phyloP scores from a whole-genome alignment of 495 filamentous ascomycete species.

The Xylaria bambusicola region DNA sequence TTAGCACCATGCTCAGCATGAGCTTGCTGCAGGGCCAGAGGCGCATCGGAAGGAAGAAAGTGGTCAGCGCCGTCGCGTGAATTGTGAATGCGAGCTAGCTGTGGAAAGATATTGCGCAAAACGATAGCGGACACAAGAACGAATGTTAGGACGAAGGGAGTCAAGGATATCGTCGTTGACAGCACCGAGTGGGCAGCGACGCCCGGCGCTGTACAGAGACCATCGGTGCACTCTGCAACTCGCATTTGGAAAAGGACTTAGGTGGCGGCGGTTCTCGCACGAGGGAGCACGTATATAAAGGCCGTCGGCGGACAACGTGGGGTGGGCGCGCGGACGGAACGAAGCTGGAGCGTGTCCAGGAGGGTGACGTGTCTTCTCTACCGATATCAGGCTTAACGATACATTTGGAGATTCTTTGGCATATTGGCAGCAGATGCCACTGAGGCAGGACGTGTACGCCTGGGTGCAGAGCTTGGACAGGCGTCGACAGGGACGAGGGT shows the following conservation, averaged over 20 bases:
- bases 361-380: background rate
- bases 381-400: conserved; percentile 16
- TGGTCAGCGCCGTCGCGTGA: conserved; percentile 51
- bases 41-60: conserved; percentile 55
- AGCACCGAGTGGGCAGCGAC: conserved; percentile 28
- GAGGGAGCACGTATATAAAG: background rate
- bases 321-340: background rate
- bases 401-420: conserved; percentile 4
- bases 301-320: background rate
- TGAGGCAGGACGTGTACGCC: background rate
- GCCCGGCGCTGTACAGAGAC: conserved; percentile 36
- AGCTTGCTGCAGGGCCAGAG: conserved; percentile 46
- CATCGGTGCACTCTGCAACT: conserved; percentile 34
- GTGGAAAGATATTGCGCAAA: conserved; percentile 63
- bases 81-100: conserved; percentile 56
- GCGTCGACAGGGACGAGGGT: background rate
- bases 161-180: conserved; percentile 37
- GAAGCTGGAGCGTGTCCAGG: background rate
- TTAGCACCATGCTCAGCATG: conserved; percentile 52
- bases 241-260: conserved; percentile 26
- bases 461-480: background rate
- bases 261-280: too few relatives aligned
- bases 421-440: conserved; percentile 16
- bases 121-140: conserved; percentile 45
- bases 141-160: conserved; percentile 41